These are phyloP conservation scores for Bipolaris oryzae DNA, from an alignment of 2,329 filamentous ascomycete species.

Conservation along the genomic window DNA sequence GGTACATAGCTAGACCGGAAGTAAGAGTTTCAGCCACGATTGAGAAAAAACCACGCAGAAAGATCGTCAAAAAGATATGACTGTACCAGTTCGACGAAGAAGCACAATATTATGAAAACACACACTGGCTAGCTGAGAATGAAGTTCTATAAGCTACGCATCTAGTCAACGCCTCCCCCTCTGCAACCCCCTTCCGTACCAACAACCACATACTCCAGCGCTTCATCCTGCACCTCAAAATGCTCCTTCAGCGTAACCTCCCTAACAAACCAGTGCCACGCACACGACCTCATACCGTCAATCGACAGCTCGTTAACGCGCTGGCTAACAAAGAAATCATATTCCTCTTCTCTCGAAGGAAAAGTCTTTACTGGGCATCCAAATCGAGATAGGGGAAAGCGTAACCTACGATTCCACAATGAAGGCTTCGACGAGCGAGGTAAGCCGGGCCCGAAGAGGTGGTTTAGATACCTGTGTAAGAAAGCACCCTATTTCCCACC, in stretches of 20 bases:
- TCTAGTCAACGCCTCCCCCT: constrained; percentile 11
- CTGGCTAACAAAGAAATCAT: constrained; percentile 53
- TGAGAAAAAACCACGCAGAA: too few relatives aligned
- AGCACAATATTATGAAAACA: too few relatives aligned
- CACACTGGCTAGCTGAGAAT: too few relatives aligned
- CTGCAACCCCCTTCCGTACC: constrained; percentile 13
- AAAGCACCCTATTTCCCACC: constrained; percentile 17
- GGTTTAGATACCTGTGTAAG: constrained; percentile 28
- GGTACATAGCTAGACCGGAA: too few relatives aligned
- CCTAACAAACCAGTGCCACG: constrained; percentile 61
- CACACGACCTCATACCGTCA: constrained; percentile 58
- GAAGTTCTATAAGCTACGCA: neutral
- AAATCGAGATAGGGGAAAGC: constrained; percentile 43
- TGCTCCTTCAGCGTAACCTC: constrained; percentile 36
- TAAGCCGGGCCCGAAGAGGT: constrained; percentile 30
- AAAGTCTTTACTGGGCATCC: constrained; percentile 54
- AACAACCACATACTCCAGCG: constrained; percentile 15
- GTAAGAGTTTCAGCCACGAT: too few relatives aligned
- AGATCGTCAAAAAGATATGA: too few relatives aligned
- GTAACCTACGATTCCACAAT: constrained; percentile 60
- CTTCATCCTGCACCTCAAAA: constrained; percentile 36
- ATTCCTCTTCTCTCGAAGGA: constrained; percentile 58
- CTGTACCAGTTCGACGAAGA: too few relatives aligned
- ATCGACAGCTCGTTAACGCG: constrained; percentile 60
- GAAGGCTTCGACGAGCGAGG: constrained; percentile 61